phyloP scores from a whole-genome alignment of 495 filamentous ascomycete species.

The Neurospora cerealis region DNA sequence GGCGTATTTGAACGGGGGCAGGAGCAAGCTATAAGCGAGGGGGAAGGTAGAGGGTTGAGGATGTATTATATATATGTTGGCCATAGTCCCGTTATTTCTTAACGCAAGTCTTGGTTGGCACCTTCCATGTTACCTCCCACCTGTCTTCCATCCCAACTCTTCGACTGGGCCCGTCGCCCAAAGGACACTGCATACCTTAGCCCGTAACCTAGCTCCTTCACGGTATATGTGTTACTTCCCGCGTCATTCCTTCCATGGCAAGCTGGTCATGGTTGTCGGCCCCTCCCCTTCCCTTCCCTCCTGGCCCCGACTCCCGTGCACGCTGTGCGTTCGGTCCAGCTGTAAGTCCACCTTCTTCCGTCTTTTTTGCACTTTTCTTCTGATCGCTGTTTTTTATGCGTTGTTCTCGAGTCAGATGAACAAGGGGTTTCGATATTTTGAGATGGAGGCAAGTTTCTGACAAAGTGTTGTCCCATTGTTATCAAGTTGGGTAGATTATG shows the following conservation, averaged over 20 bases:
- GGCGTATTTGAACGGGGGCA: conserved; percentile 31
- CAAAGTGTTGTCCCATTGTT: neutral
- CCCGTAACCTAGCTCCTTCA: neutral
- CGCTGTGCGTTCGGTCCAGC: neutral
- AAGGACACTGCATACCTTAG: neutral
- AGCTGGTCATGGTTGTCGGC: neutral
- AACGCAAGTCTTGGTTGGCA: neutral
- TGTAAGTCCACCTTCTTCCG: neutral
- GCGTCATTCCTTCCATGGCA: neutral
- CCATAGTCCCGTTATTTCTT: neutral
- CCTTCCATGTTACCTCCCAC: neutral
- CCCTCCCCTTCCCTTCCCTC: neutral
- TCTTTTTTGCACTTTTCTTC: neutral
- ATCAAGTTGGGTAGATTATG: neutral
- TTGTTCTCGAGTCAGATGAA: neutral
- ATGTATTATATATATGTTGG: neutral
- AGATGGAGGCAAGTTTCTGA: neutral
- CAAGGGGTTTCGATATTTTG: neutral
- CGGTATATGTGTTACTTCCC: neutral
- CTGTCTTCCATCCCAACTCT: neutral
- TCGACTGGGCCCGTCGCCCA: neutral
- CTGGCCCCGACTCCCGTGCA: neutral
- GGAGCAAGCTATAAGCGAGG: conserved; percentile 30
- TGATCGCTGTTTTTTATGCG: neutral
- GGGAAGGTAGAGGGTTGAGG: neutral